Percentiles rank a stretch among this genome's conserved stretches.
phyloP scores from a whole-genome alignment of 2,329 filamentous ascomycete species.

The Monosporascus sp. region DNA sequence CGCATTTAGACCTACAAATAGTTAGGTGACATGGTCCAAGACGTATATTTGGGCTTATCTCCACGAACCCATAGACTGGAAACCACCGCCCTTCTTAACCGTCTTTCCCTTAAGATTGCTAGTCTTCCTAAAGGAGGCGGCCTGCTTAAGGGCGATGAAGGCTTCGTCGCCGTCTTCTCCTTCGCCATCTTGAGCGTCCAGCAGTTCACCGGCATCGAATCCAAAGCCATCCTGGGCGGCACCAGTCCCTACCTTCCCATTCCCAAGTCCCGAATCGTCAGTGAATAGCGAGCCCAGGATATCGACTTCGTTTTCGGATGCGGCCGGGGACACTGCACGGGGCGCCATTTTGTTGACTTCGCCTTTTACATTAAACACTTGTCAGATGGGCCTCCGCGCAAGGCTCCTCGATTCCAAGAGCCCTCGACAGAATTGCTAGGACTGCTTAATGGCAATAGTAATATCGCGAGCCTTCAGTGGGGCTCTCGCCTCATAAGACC shows the following conservation, averaged over 20 bases:
- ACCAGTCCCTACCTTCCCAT: constrained; percentile 32
- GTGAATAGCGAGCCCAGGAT: constrained; percentile 76
- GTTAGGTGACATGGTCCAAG: constrained; percentile 6
- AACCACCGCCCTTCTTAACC: constrained; percentile 92
- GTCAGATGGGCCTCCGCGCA: too few species aligned
- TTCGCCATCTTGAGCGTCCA: constrained; percentile 49
- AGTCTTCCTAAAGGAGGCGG: constrained; percentile 80
- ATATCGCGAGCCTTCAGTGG: background rate
- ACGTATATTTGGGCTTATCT: background rate
- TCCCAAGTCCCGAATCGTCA: constrained; percentile 47
- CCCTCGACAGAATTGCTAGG: too few species aligned
- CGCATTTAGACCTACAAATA: constrained; percentile 60
- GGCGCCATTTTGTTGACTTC: constrained; percentile 53
- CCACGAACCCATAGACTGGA: constrained; percentile 79
- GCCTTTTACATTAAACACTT: background rate
- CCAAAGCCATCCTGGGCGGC: constrained; percentile 36
- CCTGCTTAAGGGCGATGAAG: constrained; percentile 85
- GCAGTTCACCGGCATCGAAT: constrained; percentile 55
- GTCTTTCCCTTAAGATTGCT: constrained; percentile 77
- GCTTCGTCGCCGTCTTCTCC: constrained; percentile 70
- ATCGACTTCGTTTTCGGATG: constrained; percentile 87
- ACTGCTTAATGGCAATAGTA: too few species aligned
- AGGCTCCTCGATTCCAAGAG: too few species aligned
- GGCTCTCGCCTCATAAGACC: background rate
- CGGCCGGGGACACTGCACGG: constrained; percentile 72